A percentile compares a stretch with the other conserved stretches of the same genome.
Conservation (phyloP, 1,284 basidiomycete species). For the Ustilago curta region DNA sequence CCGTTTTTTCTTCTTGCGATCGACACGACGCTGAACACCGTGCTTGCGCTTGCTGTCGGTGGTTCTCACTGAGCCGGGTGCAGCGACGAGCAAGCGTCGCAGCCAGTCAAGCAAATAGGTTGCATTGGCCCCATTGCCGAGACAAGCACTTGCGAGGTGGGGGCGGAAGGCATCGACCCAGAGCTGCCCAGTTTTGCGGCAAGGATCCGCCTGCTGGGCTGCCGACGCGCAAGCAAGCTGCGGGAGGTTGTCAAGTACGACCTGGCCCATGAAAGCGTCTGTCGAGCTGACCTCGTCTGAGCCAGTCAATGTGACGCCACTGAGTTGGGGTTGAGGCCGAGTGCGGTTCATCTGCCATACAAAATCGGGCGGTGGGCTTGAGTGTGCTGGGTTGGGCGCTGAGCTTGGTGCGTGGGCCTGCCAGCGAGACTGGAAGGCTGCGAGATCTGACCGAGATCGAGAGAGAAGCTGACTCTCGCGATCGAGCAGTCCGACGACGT, state of each 20-base stretch:
- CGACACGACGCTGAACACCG: conserved; percentile 34
- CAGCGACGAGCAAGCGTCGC: conserved; percentile 40
- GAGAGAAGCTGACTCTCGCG: conserved; percentile 14
- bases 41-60: conserved; percentile 22
- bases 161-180: conserved; percentile 53
- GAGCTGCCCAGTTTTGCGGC: conserved; percentile 12
- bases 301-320: conserved; percentile 7
- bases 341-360: conserved; percentile 16
- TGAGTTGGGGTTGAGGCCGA: conserved; percentile 5
- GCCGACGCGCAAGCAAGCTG: background rate
- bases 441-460: conserved; percentile 5
- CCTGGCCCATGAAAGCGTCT: conserved; percentile 21
- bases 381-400: background rate
- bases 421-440: conserved; percentile 25
- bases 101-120: conserved; percentile 55
- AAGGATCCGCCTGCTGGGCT: background rate
- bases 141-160: conserved; percentile 18
- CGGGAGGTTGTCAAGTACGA: conserved; percentile 8
- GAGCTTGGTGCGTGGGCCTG: background rate
- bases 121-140: conserved; percentile 47
- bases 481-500: conserved; percentile 13
- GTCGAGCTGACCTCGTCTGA: background rate
- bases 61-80: conserved; percentile 17
- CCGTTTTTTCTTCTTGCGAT: conserved; percentile 16
- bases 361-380: conserved; percentile 17